Evolutionary conservation across 768 basidiomycete genomes (phyloP), one percentile per base, ranked within the genome.

Genomic region (Chlorophyllum brunneum): DNA sequence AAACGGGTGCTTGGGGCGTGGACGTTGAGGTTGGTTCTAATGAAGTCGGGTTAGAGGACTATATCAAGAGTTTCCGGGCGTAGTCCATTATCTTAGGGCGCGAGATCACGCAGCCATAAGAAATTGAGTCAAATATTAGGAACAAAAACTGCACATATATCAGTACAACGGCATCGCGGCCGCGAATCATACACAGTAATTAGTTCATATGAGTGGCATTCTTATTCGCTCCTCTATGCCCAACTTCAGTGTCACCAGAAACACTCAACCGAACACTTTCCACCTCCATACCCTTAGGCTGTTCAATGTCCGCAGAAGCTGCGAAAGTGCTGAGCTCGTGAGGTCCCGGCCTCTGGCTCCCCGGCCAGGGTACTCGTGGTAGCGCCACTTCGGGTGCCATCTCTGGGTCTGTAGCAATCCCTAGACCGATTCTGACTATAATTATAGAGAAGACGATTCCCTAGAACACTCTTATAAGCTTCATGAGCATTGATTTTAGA

Each of bases 1-100:
- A 29, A n/a, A 33, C 37, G 13, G 51, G 51, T 1, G 44, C 51
- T n/a, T 46, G 44, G 51, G 44, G 43, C n/a, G 51, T 53, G 1
- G 51, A 53, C 26, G 24, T 53, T 23, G 51, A 39, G 16, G 51
- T 27, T 24, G 37, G 23, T 7, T 23, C 13, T 7, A 27, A 30
- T 31, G 51, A 39, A 37, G 16, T 5, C 31, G 43, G 20, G 18
- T 23, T 45, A 16, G 42, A 46, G 43, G 51, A 53, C 9, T 53
- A 53, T 53, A 53, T 53, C 20, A 26, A 30, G 43, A 24, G 44
- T 45, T 31, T 53, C 26, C 27, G 27, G 15, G 38, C 18, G 10
- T 49, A 40, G 15, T 15, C 22, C n/a, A 3, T 29, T 11, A 2
- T n/a, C n/a, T n/a, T n/a, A n/a, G n/a, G n/a, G n/a, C n/a, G n/a